Evolutionary conservation across 805 yeast species (phyloP).

Genomic region (Candida tammaniensis): DNA sequence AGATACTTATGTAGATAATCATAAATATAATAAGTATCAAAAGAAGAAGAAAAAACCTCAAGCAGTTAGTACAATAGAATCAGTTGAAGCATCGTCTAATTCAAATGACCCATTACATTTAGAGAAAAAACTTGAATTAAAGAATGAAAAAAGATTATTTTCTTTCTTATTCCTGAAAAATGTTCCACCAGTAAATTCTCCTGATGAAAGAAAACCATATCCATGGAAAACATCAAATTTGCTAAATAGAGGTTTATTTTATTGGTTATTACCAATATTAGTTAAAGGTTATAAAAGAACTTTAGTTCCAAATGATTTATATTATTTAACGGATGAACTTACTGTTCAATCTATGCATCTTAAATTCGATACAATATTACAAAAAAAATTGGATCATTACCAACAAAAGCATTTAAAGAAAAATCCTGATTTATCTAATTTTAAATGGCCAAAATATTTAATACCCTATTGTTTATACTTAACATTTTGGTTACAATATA

Average conservation of each 20-base stretch:
- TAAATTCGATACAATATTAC: slow-evolving; percentile 24
- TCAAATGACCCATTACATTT: slow-evolving; percentile 1
- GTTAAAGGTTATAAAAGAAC: slow-evolving; percentile 41
- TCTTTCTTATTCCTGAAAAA: slow-evolving; percentile 48
- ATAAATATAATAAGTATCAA: not conserved
- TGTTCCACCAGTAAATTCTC: slow-evolving; percentile 49
- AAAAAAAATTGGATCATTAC: slow-evolving; percentile 18
- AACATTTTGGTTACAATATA: slow-evolving; percentile 49
- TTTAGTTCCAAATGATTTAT: slow-evolving; percentile 36
- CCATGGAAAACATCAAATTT: slow-evolving; percentile 43
- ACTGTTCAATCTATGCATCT: slow-evolving; percentile 35
- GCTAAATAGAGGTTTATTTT: slow-evolving; percentile 38
- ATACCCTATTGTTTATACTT: slow-evolving; percentile 45
- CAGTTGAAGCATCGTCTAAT: slow-evolving; percentile 6
- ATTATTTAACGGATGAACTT: slow-evolving; percentile 32
- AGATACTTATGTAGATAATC: slow-evolving; percentile 14
- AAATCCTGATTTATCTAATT: slow-evolving; percentile 21
- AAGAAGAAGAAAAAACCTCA: slow-evolving; percentile 7
- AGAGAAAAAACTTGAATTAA: slow-evolving; percentile 13
- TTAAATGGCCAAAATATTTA: slow-evolving; percentile 38
- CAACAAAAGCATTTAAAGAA: slow-evolving; percentile 18
- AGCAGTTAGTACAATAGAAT: slow-evolving; percentile 8
- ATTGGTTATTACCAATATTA: slow-evolving; percentile 40
- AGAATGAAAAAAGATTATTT: slow-evolving; percentile 50
- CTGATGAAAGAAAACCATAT: slow-evolving; percentile 48